These are phyloP conservation scores for Maudiozyma pseudohumilis DNA, from an alignment of 805 yeast species.

Conservation along the genomic window DNA sequence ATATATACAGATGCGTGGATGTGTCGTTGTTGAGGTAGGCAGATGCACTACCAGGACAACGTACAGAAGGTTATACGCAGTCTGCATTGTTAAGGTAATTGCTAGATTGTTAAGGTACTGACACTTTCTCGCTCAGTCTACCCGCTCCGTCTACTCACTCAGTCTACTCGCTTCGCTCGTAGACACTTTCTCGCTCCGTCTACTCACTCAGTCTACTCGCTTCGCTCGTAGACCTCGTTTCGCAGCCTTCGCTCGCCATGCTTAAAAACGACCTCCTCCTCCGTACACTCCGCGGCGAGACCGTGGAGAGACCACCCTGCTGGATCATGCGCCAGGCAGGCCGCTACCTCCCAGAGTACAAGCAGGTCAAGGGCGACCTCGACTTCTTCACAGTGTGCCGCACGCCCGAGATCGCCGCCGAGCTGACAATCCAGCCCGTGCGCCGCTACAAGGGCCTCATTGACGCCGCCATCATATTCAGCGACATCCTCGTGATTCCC, in stretches of 20 bases:
- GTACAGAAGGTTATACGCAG: neutral
- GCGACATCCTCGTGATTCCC: slow-evolving; percentile 91
- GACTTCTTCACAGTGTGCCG: slow-evolving; percentile 95
- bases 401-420: slow-evolving; percentile 88
- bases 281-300: slow-evolving; percentile 84
- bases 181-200: no score
- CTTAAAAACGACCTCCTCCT: slow-evolving; percentile 83
- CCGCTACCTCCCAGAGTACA: slow-evolving; percentile 82
- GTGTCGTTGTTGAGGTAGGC: no score
- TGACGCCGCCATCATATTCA: slow-evolving; percentile 95
- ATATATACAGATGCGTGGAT: no score
- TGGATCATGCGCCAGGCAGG: slow-evolving; percentile 99
- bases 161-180: no score
- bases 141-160: no score
- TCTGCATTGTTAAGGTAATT: neutral
- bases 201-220: no score
- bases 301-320: slow-evolving; percentile 92
- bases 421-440: slow-evolving; percentile 90
- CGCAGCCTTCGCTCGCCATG: no score
- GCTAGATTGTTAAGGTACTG: no score
- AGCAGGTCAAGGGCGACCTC: slow-evolving; percentile 69
- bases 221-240: no score
- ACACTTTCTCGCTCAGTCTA: no score
- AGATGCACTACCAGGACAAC: neutral
- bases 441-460: slow-evolving; percentile 79